A percentile compares a stretch with the other conserved stretches of the same genome.
These are phyloP conservation scores for Diutina sp. DNA, from an alignment of 1,139 yeast species.

Conservation along the genomic window DNA sequence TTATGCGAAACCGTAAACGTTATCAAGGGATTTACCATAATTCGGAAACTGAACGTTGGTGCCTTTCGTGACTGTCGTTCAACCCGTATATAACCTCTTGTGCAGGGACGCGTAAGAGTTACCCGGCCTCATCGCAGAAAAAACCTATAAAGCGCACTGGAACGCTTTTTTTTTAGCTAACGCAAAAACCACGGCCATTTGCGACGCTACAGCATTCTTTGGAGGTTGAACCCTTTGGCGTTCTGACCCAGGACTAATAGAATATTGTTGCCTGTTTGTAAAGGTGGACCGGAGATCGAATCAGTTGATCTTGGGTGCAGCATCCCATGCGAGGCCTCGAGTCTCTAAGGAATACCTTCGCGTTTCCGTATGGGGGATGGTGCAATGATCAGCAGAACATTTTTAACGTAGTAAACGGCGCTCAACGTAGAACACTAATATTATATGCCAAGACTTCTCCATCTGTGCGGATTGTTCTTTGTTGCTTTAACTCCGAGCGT, in stretches of 20 bases:
- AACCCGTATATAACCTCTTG: neutral
- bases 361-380: slow-evolving; percentile 70
- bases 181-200: slow-evolving; percentile 64
- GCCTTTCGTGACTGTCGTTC: neutral
- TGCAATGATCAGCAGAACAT: slow-evolving; percentile 71
- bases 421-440: neutral
- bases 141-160: slow-evolving; percentile 4
- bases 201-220: slow-evolving; percentile 55
- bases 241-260: slow-evolving; percentile 71
- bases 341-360: slow-evolving; percentile 71
- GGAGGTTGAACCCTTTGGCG: slow-evolving; percentile 70
- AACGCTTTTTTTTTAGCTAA: slow-evolving; percentile 13
- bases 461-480: neutral
- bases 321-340: slow-evolving; percentile 40
- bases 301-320: slow-evolving; percentile 74
- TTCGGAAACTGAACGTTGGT: neutral
- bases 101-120: slow-evolving; percentile 4
- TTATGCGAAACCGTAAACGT: neutral
- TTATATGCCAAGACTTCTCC: neutral
- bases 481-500: neutral
- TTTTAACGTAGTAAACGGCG: slow-evolving; percentile 4
- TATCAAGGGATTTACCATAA: neutral
- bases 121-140: slow-evolving; percentile 6
- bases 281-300: slow-evolving; percentile 54
- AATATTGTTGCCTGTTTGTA: slow-evolving; percentile 33